Conservation (phyloP, 116 monocot genomes). For the Phalaenopsis hybrid region DNA sequence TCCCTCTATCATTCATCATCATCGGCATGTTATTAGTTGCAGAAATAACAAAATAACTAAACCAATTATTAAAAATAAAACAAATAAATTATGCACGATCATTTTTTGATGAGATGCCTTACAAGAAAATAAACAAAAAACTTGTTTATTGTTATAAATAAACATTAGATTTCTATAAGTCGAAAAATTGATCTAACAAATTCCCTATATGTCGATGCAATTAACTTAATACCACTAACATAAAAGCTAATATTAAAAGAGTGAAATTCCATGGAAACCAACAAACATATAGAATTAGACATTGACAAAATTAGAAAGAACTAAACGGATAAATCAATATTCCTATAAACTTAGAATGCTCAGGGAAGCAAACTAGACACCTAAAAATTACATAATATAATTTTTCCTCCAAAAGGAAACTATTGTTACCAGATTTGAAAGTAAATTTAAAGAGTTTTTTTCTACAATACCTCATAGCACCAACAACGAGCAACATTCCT, state of each 20-base stretch:
- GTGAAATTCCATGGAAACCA: neutral
- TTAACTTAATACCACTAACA: neutral
- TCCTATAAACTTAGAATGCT: neutral
- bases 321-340: neutral
- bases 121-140: neutral
- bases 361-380: neutral
- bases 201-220: neutral
- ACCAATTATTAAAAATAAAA: neutral
- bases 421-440: neutral
- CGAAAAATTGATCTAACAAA: neutral
- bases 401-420: neutral
- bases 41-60: neutral
- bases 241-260: neutral
- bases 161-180: neutral
- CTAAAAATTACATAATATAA: neutral
- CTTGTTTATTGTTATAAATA: too few species aligned
- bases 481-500: slow-evolving; percentile 72
- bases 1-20: neutral
- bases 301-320: neutral
- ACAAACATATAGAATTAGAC: neutral
- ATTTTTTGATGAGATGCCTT: neutral
- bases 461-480: slow-evolving; percentile 57
- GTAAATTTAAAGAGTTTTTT: neutral
- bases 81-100: neutral
- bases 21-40: neutral